phyloP scores from a whole-genome alignment of 1,139 yeast genomes.

The Blastobotrys malaysiensis region DNA sequence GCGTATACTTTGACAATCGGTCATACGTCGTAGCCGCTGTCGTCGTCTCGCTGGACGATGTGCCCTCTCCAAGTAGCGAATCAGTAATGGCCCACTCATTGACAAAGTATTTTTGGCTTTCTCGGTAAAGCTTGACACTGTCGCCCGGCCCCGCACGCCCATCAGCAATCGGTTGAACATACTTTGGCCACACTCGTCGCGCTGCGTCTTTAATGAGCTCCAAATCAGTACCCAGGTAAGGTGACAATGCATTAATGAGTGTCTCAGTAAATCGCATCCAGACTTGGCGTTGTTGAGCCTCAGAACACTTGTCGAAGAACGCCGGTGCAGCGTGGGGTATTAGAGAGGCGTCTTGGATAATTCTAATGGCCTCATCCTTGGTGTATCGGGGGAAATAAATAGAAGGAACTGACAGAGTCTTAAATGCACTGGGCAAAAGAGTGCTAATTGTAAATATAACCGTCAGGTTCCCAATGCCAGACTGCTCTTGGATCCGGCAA shows the following conservation, averaged over 20 bases:
- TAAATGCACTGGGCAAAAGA: conserved; percentile 43
- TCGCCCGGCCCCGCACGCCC: conserved; percentile 38
- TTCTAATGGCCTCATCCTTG: conserved; percentile 37
- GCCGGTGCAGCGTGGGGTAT: background rate
- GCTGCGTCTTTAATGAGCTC: conserved; percentile 41
- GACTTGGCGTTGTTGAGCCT: conserved; percentile 28
- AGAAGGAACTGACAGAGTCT: conserved; percentile 47
- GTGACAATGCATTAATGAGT: conserved; percentile 47
- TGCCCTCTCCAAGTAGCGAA: conserved; percentile 16
- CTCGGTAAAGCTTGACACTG: conserved; percentile 45
- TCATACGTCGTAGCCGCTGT: background rate
- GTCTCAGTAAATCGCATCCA: conserved; percentile 48
- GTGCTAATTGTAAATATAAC: conserved; percentile 36
- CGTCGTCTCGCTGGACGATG: conserved; percentile 1
- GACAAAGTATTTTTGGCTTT: conserved; percentile 39
- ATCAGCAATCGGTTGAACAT: conserved; percentile 39
- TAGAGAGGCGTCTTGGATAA: conserved; percentile 21
- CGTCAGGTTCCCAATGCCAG: conserved; percentile 26
- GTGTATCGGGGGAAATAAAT: conserved; percentile 46
- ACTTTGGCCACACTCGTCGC: conserved; percentile 46
- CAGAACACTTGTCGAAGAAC: background rate
- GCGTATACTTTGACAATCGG: conserved; percentile 17
- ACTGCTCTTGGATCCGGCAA: conserved; percentile 42
- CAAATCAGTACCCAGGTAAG: conserved; percentile 53
- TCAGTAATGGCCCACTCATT: conserved; percentile 39